Evolutionary conservation across 2,329 filamentous ascomycete species (phyloP), one percentile per base, ranked within the genome.

Genomic region (Camptophora hylomeconis): DNA sequence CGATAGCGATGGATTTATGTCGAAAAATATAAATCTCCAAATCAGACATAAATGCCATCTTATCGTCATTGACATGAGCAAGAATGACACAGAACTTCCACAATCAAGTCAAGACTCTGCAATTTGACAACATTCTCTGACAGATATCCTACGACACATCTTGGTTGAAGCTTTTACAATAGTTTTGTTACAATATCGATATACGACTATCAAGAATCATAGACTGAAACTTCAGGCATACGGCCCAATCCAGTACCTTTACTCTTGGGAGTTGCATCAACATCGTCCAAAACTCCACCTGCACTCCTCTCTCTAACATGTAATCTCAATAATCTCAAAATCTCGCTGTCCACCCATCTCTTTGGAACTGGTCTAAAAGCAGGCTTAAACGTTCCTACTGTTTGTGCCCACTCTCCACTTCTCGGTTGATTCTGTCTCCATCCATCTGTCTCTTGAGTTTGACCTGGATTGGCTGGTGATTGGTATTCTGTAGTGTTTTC

Each of bases 351-450:
- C 56, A 67, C 72, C 89, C 89, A 98, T 39, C 87, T 68, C 45
- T 61, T 58, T 8, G 89, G 89, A 33, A 95, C 86, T 20, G 87
- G 87, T 31, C 87, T 67, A 58, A 94, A 94, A 19, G 86, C 83
- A 17, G 87, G 83, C 65, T 81, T 87, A 57, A 93, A 94, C 13
- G 82, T 86, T 17, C 89, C 89, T 4, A 94, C 68, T 1, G 89
- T 98, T 67, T 95, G 87, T 38, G 83, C 82, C 89, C 89, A 98
- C 61, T 98, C 89, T 38, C 86, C 84, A 32, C 57, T 65, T 40
- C 52, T 65, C 13, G 60, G 66, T 29, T 63, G 61, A 24, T 60
- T 57, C 32, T 62, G 57, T 45, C 63, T 63, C 63, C 60, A 65
- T 17, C 47, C 56, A 37, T 62, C 60, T 7, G 58, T 61, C 26